phyloP scores from a whole-genome alignment of 2,329 filamentous ascomycete species.

The Pestalotiopsis sp. region DNA sequence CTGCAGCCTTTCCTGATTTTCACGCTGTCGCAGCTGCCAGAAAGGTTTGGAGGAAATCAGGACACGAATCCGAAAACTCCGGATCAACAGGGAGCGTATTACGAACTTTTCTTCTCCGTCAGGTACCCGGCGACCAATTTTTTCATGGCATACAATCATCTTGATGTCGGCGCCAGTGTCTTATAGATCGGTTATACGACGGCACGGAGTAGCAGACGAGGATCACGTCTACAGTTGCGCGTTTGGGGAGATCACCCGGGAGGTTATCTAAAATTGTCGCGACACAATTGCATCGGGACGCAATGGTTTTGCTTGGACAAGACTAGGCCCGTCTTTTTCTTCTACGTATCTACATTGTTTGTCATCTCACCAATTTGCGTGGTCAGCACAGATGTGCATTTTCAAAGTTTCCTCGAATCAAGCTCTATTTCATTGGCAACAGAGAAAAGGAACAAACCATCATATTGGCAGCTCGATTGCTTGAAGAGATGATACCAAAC shows the following conservation, averaged over 20 bases:
- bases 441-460: constrained; percentile 5
- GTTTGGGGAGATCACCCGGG: neutral
- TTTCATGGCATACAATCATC: neutral
- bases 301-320: neutral
- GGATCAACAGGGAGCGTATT: neutral
- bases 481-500: constrained; percentile 6
- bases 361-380: neutral
- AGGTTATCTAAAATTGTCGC: neutral
- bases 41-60: neutral
- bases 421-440: neutral
- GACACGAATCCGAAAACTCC: neutral
- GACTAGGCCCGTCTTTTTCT: neutral
- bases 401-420: neutral
- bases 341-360: neutral
- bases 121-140: neutral
- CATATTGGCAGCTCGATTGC: neutral
- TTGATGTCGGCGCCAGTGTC: neutral
- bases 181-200: neutral
- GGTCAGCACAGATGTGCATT: constrained; percentile 9
- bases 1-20: neutral
- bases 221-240: neutral
- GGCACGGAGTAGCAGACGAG: neutral
- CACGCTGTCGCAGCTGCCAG: neutral
- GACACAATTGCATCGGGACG: neutral
- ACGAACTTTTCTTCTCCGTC: neutral